Evolutionary conservation across 2,329 filamentous ascomycete species (phyloP), one percentile per base, ranked within the genome.

Genomic region (Aspergillus sp.): DNA sequence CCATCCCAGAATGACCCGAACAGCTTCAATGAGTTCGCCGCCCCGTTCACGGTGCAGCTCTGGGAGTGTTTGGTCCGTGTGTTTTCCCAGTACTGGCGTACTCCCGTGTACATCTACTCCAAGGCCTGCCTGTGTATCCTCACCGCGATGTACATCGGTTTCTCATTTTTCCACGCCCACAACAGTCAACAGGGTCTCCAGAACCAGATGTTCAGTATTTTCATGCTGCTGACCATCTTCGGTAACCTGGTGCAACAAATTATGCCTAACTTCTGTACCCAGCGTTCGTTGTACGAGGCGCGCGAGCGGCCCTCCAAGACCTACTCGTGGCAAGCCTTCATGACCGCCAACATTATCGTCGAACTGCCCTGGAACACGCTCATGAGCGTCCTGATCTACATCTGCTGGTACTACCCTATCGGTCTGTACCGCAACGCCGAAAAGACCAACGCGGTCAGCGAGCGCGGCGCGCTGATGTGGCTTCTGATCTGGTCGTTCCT

Each of bases 31-130:
- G 52, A 57, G 64, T 94, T 93, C 53, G 90, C 90, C 3, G 86
- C 87, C 10, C 80, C 87, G 0, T 88, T 92, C 64, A 63, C 57
- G 35, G 64, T 73, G 3, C 90, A 95, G 69, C 73, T 91, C 30
- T 73, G 69, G 48, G 77, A 83, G 62, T 88, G 90, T 47, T 80
- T 82, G 10, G 68, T 78, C 58, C 88, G 90, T 61, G 86, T 91
- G 22, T 92, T 93, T 76, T 82, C 91, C 68, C 88, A 93, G 69
- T 93, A 92, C 79, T 95, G 89, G 88, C 86, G 90, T 54, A 89
- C 85, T 1, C 90, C 90, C 0, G 82, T 84, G 6, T 94, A 95
- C 75, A 89, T 95, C 69, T 57, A 90, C 75, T 84, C 87, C 63
- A 94, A 94, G 77, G 68, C 80, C 1, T 74, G 80, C 1, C 82